Base-by-base conservation (phyloP, 352 stramenopile species). In the Globisporangium recalcitrans region DNA sequence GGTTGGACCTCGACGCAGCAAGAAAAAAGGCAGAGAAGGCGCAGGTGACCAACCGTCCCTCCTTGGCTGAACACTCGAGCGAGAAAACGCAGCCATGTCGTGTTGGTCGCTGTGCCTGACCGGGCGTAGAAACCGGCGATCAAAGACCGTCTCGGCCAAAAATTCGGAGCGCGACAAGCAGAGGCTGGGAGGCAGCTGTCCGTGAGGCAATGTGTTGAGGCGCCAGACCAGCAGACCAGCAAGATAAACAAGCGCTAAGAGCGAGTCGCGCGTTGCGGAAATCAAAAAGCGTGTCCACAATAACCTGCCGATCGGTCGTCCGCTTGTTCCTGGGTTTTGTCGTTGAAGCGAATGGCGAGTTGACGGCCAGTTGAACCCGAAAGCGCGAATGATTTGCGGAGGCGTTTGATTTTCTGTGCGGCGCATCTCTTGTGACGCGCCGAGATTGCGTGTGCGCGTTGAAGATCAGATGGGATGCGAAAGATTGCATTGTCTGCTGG, bases 341-440 rank as follows among this genome's bases (percentile, higher is more conserved):
- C n/a, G 36, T 42, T 42, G 36, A 42, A 42, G 14, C 5, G 36
- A 14, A 42, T n/a, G 7, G 36, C n/a, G 36, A 42, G 36, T 11
- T 56, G 51, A 56, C 29, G 51, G 51, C 51, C 51, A 56, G 51
- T 56, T 56, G 51, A 56, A 56, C 27, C 27, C 19, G 27, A 27
- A 27, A 13, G 27, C 16, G 16, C 27, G 21, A 11, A n/a, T n/a
- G 36, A 42, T 42, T 42, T 42, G 36, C 13, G 16, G 36, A 38
- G 10, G 9, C 36, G 5, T 9, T 42, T 42, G 36, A 10, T 34
- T 34, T 34, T 34, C 36, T n/a, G 14, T 31, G 27, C 27, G n/a
- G n/a, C n/a, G n/a, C 51, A 56, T 42, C 51, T 27, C 51, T 9
- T 9, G 8, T 56, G 51, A 56, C 51, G 27, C 51, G 4, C 27